Evolutionary conservation across 495 filamentous ascomycete species (phyloP).

Genomic region (Neurospora tetraspora): DNA sequence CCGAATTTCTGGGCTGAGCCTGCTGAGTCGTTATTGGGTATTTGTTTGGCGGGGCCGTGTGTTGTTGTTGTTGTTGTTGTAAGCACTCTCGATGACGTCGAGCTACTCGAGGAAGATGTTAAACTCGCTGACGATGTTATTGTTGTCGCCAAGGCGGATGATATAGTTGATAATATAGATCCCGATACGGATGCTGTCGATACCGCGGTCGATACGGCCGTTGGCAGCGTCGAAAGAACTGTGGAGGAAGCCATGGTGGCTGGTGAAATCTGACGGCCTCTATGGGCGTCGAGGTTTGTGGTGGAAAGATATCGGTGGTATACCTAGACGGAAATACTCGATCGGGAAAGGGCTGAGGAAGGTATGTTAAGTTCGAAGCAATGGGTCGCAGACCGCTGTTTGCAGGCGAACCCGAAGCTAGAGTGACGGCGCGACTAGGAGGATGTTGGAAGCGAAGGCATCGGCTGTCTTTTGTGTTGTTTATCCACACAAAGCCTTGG

Average conservation of each 20-base stretch:
- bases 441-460: not conserved
- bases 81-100: not conserved
- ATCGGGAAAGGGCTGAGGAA: no score
- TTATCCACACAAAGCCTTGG: not conserved
- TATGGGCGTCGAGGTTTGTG: not conserved
- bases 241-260: not conserved
- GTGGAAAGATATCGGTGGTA: not conserved
- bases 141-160: not conserved
- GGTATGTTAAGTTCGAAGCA: not conserved
- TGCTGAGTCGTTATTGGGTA: not conserved
- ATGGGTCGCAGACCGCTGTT: not conserved
- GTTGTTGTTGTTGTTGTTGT: constrained; percentile 3
- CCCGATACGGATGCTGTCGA: constrained; percentile 1
- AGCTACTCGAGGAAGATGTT: not conserved
- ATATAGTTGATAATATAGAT: not conserved
- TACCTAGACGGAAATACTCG: not conserved
- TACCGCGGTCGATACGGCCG: not conserved
- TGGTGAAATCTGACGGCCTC: not conserved
- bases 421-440: not conserved
- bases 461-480: not conserved
- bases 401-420: not conserved
- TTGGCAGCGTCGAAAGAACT: not conserved
- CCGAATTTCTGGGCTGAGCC: constrained; percentile 32
- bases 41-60: not conserved
- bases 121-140: constrained; percentile 1